Conservation (phyloP, 768 basidiomycete genomes). For the Tricholoma saponaceum region DNA sequence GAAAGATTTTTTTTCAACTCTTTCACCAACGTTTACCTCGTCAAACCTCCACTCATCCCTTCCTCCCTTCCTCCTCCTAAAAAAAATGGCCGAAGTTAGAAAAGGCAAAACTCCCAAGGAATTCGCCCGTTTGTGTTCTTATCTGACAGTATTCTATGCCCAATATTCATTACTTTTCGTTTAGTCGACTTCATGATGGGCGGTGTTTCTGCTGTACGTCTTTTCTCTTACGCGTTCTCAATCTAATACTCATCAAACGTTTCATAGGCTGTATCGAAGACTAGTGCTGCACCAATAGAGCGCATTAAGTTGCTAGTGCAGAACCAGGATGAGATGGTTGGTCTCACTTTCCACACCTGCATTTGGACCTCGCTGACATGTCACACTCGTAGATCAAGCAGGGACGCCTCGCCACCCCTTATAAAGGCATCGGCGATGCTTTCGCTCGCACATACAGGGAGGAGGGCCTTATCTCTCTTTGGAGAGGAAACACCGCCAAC, state of each 20-base stretch:
- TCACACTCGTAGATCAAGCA: conserved; percentile 82
- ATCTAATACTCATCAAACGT: conserved; percentile 15
- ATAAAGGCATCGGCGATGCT: conserved; percentile 95
- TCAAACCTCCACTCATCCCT: conserved; percentile 53
- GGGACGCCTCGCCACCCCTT: conserved; percentile 92
- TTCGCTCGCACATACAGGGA: conserved; percentile 90
- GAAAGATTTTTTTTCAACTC: conserved; percentile 45
- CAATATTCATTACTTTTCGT: conserved; percentile 19
- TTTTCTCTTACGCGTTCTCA: background rate
- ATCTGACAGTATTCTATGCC: conserved; percentile 1
- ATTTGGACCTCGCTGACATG: conserved; percentile 25
- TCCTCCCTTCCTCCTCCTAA: conserved; percentile 34
- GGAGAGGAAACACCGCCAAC: conserved; percentile 99
- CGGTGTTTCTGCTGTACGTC: conserved; percentile 84
- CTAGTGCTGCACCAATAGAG: conserved; percentile 98
- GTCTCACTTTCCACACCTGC: conserved; percentile 14
- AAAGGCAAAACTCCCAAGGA: conserved; percentile 90
- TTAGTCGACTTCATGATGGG: conserved; percentile 95
- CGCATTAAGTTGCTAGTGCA: conserved; percentile 98
- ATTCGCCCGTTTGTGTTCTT: conserved; percentile 63
- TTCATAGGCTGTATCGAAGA: conserved; percentile 92
- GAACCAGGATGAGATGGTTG: conserved; percentile 99
- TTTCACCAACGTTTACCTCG: conserved; percentile 37
- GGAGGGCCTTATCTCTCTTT: conserved; percentile 92
- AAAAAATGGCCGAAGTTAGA: conserved; percentile 80